Evolutionary conservation across 306 rosid species (phyloP).

Genomic region (Leucaena leucocephala): DNA sequence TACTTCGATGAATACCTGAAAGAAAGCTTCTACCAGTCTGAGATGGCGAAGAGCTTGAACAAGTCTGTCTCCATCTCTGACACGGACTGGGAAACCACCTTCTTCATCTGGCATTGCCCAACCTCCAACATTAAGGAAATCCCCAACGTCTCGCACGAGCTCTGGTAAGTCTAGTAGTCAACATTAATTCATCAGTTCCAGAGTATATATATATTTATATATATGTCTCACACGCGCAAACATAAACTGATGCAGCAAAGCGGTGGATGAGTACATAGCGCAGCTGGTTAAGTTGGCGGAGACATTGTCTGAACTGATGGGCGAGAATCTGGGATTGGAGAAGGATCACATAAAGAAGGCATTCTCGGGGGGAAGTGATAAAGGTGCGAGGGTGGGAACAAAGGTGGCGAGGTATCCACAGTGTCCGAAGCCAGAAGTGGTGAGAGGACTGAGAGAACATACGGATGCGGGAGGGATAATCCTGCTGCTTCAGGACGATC

Average conservation of each 20-base stretch:
- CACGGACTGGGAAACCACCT: slow-evolving; percentile 76
- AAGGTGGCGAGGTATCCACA: slow-evolving; percentile 86
- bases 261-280: slow-evolving; percentile 70
- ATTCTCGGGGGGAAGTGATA: slow-evolving; percentile 50
- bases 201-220: too few species aligned
- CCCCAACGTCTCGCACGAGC: slow-evolving; percentile 56
- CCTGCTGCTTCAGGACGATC: slow-evolving; percentile 80
- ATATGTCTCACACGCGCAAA: background rate
- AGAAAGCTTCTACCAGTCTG: slow-evolving; percentile 66
- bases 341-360: slow-evolving; percentile 53
- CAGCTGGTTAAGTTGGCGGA: slow-evolving; percentile 66
- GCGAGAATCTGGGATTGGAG: slow-evolving; percentile 75
- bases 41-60: slow-evolving; percentile 59
- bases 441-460: slow-evolving; percentile 86
- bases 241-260: slow-evolving; percentile 53
- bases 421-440: slow-evolving; percentile 64
- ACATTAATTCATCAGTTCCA: too few species aligned
- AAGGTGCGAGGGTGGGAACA: slow-evolving; percentile 74
- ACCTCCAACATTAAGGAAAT: slow-evolving; percentile 58
- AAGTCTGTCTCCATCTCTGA: slow-evolving; percentile 42
- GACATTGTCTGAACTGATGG: slow-evolving; percentile 62
- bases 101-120: slow-evolving; percentile 86
- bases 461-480: slow-evolving; percentile 95
- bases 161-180: slow-evolving; percentile 52
- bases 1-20: slow-evolving; percentile 74